phyloP scores from a whole-genome alignment of 768 basidiomycete genomes.

The Termitomyces sp. region DNA sequence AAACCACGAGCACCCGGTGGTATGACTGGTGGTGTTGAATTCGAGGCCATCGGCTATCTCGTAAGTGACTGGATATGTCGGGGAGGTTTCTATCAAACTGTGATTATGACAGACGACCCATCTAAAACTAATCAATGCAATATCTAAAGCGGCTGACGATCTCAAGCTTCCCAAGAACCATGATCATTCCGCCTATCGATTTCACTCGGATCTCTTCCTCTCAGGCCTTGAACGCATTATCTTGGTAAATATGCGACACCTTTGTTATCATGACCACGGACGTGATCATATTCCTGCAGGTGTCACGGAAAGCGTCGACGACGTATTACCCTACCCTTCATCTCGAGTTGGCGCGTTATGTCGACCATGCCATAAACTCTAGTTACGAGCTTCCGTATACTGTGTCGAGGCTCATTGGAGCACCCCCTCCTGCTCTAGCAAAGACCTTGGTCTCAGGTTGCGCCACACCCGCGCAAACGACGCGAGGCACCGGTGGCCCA shows the following conservation, averaged over 20 bases:
- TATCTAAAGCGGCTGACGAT: constrained; percentile 60
- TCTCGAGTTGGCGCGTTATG: constrained; percentile 87
- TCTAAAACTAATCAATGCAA: constrained; percentile 78
- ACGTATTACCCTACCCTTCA: constrained; percentile 94
- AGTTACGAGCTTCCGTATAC: constrained; percentile 80
- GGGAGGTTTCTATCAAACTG: not conserved
- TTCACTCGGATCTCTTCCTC: constrained; percentile 84
- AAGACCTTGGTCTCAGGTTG: constrained; percentile 32
- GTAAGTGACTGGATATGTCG: constrained; percentile 38
- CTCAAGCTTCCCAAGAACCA: constrained; percentile 62
- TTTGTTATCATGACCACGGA: not conserved
- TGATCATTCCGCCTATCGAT: constrained; percentile 70
- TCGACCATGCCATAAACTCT: constrained; percentile 56
- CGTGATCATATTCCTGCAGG: constrained; percentile 37
- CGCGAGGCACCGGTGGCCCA: constrained; percentile 19
- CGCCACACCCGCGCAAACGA: constrained; percentile 19
- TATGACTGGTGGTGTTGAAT: constrained; percentile 98
- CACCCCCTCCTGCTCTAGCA: constrained; percentile 62
- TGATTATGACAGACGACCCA: constrained; percentile 65
- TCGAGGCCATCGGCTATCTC: constrained; percentile 93
- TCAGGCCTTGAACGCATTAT: constrained; percentile 91
- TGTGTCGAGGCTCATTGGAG: constrained; percentile 70
- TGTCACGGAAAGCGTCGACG: constrained; percentile 90
- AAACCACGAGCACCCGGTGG: constrained; percentile 92
- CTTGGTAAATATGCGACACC: constrained; percentile 41